Evolutionary conservation across 192 early-diverging fungal species (phyloP).

Genomic region (Podila epigama): DNA sequence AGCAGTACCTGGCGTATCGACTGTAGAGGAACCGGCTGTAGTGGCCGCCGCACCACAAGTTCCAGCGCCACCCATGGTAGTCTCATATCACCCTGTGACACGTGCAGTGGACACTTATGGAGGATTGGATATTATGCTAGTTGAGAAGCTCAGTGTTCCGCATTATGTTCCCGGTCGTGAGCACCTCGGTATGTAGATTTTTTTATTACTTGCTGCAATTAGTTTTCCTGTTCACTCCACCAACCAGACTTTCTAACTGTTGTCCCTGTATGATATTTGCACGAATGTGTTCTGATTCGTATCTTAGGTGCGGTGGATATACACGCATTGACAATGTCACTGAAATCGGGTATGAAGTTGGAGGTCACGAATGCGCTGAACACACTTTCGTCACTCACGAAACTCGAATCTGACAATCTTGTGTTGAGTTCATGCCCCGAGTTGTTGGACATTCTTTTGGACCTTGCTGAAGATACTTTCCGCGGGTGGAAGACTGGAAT

Average conservation of each 20-base stretch:
- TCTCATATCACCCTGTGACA: constrained; percentile 64
- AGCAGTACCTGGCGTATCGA: neutral
- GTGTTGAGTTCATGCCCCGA: constrained; percentile 68
- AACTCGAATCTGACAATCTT: constrained; percentile 58
- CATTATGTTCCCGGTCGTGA: constrained; percentile 57
- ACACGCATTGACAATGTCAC: constrained; percentile 78
- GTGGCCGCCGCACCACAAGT: neutral
- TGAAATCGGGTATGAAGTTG: constrained; percentile 77
- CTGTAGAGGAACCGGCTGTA: constrained; percentile 2
- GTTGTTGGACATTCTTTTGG: constrained; percentile 70
- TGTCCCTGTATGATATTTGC: too few relatives aligned
- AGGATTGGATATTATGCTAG: constrained; percentile 73
- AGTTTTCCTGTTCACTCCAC: neutral
- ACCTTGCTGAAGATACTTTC: constrained; percentile 57
- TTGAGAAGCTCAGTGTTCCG: constrained; percentile 60
- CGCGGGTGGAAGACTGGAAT: constrained; percentile 10
- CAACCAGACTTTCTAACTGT: neutral
- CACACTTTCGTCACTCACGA: constrained; percentile 66
- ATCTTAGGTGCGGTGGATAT: constrained; percentile 69
- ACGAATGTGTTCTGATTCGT: neutral
- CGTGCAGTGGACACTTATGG: constrained; percentile 79
- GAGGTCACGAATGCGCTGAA: constrained; percentile 82
- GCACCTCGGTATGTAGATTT: constrained; percentile 53
- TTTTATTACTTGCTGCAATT: neutral
- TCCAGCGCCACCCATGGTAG: constrained; percentile 14